Base-by-base conservation (phyloP, 495 filamentous ascomycete genomes). In the Xylaria bambusicola region DNA sequence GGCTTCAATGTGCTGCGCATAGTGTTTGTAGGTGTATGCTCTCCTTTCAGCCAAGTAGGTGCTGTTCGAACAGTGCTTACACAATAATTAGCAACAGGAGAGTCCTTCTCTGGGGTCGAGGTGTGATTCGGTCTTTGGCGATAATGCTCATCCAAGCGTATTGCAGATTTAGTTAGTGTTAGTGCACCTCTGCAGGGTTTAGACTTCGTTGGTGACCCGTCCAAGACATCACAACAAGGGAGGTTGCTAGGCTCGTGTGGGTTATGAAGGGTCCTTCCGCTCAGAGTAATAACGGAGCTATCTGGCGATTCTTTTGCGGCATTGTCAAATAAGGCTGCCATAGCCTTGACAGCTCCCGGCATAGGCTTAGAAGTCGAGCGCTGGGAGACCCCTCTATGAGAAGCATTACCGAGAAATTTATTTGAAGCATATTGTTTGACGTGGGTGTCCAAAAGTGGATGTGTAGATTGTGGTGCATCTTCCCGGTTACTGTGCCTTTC, bases 291-390 rank as follows among this genome's bases (percentile, higher is more conserved):
- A 12, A 20, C 5, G 6, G 58, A 27, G 7, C 49, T 44, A 42
- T 44, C 27, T n/a, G 47, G 45, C 0, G 66, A 64, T 33, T 66
- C 56, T 26, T 36, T 59, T 9, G 42, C 54, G 10, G 64, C 69
- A 48, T 62, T 67, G 36, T 80, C 73, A 62, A 79, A 79, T 49
- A 72, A 62, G 23, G 75, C 76, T 17, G 77, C 67, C 65, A 80
- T 77, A 3, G 74, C 75, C 56, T 71, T 78, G 23, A 78, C 76
- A 10, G 67, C 65, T n/a, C 67, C 73, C 3, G 65, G 65, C 1
- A 55, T 35, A 12, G 64, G 62, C 51, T 46, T 66, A 20, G 62
- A 63, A 23, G 47, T 46, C 1, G 66, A 64, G 17, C 67, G 70
- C 17, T 53, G 57, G 17, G 58, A 55, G 6, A 20, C 13, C 2